A percentile compares a stretch with the other conserved stretches of the same genome.
These are phyloP conservation scores for Cymbopogon citratus DNA, from an alignment of 176 grass and related monocot species.

Conservation along the genomic window DNA sequence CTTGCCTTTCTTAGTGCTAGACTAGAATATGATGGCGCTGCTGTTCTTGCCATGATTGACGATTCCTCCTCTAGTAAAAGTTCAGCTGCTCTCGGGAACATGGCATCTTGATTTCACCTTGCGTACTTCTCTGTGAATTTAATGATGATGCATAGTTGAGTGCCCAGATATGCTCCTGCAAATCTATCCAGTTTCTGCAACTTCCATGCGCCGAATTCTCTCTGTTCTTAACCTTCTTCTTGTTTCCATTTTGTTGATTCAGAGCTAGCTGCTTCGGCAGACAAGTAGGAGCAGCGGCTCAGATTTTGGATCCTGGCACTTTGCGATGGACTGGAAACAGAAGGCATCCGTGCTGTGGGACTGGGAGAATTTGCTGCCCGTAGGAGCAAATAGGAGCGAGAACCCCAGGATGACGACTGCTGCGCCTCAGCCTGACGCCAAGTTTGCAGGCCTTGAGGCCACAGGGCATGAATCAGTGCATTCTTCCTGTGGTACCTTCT, in stretches of 20 bases:
- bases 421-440: conserved; percentile 14
- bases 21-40: conserved; percentile 25
- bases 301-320: conserved; percentile 15
- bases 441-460: conserved; percentile 10
- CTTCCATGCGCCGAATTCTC: not conserved
- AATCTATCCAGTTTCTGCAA: not conserved
- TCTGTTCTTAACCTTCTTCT: not conserved
- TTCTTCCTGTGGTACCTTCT: conserved; percentile 35
- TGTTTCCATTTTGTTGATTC: conserved; percentile 8
- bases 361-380: conserved; percentile 30
- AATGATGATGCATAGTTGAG: conserved; percentile 14
- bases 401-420: conserved; percentile 30
- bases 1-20: conserved; percentile 32
- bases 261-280: conserved; percentile 8
- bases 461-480: conserved; percentile 19
- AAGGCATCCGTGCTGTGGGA: conserved; percentile 45
- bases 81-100: not conserved
- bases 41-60: conserved; percentile 41
- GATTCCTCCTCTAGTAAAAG: conserved; percentile 15
- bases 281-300: conserved; percentile 11
- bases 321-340: conserved; percentile 56
- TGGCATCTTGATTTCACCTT: conserved; percentile 12
- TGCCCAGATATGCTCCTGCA: conserved; percentile 9
- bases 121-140: conserved; percentile 20
- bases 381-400: conserved; percentile 11